Evolutionary conservation across 2,329 filamentous ascomycete genomes (phyloP).

Genomic region (Fusarium temperatum): DNA sequence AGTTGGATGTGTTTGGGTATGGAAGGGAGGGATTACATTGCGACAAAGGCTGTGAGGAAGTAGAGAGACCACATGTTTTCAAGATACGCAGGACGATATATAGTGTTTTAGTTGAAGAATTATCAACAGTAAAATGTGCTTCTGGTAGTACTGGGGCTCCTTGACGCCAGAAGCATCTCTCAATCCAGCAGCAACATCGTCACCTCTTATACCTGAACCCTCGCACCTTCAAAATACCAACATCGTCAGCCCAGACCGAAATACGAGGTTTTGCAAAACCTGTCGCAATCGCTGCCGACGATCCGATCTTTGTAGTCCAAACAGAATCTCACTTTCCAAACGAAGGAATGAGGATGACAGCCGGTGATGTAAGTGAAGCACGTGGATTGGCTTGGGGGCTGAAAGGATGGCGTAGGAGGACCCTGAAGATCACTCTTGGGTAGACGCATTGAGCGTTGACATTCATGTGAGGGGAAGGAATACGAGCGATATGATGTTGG

Average conservation of each 20-base stretch:
- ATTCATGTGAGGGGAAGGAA: background rate
- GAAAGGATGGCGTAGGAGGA: background rate
- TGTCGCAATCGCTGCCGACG: background rate
- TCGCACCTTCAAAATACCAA: background rate
- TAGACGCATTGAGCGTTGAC: conserved; percentile 5
- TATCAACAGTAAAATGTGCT: background rate
- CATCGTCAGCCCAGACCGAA: background rate
- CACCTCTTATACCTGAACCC: background rate
- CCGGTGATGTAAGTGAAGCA: conserved; percentile 8
- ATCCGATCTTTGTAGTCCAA: background rate
- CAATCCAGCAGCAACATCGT: background rate
- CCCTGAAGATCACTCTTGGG: conserved; percentile 8
- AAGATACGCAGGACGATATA: background rate
- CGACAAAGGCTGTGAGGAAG: conserved; percentile 6
- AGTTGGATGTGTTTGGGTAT: background rate
- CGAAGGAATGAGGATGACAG: background rate
- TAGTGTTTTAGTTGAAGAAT: background rate
- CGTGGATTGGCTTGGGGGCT: conserved; percentile 10
- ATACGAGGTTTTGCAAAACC: background rate
- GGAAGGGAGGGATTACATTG: conserved; percentile 1
- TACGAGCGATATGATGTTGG: conserved; percentile 19
- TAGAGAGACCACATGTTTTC: conserved; percentile 15
- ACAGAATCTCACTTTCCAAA: background rate
- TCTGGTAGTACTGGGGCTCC: background rate
- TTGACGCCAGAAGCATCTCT: too few relatives aligned